Percentiles rank a stretch among this genome's conserved stretches.
Evolutionary conservation across 345 rosid genomes (phyloP).

Genomic region (Acer campestre): DNA sequence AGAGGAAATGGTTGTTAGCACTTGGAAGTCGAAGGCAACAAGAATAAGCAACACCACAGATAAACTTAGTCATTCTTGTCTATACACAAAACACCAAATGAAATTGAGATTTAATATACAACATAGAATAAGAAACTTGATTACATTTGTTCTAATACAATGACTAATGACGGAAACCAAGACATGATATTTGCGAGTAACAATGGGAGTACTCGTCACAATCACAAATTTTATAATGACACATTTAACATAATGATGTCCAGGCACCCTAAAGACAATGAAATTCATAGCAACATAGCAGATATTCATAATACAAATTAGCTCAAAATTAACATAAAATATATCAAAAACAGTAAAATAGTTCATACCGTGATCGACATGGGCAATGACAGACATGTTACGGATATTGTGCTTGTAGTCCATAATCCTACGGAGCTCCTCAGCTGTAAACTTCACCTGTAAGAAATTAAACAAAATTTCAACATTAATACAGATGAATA

Average conservation of each 20-base stretch:
- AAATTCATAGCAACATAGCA: not conserved
- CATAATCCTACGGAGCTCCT: constrained; percentile 64
- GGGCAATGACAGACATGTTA: constrained; percentile 68
- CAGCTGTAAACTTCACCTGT: constrained; percentile 71
- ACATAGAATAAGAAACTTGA: too few relatives aligned
- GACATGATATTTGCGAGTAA: too few relatives aligned
- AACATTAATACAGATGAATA: not conserved
- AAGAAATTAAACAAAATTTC: not conserved
- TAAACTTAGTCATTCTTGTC: not conserved
- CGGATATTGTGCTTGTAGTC: constrained; percentile 62
- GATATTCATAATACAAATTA: not conserved
- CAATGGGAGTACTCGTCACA: not conserved
- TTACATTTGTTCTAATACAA: too few relatives aligned
- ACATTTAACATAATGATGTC: too few relatives aligned
- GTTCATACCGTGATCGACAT: constrained; percentile 58
- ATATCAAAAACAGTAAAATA: not conserved
- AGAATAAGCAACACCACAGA: not conserved
- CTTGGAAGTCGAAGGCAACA: not conserved
- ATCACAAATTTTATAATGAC: too few relatives aligned
- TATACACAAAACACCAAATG: not conserved
- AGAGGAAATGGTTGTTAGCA: not conserved
- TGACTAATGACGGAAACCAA: not conserved
- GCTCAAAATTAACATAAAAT: not conserved
- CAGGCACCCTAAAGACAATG: too few relatives aligned
- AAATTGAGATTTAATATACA: too few relatives aligned